Conservation (phyloP, 345 rosid genomes). For the Aquilaria malaccensis region DNA sequence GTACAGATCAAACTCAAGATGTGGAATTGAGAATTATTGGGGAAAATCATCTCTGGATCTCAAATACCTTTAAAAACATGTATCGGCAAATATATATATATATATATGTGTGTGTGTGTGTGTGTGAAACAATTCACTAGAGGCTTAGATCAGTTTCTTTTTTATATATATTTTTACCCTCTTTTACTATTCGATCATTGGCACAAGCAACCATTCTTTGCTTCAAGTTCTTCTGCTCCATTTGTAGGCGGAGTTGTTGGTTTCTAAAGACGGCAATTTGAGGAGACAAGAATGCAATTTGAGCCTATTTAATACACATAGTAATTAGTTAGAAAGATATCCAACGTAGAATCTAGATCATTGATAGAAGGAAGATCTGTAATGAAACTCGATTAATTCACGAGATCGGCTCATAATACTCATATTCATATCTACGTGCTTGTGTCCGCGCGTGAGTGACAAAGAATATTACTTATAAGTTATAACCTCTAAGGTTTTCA, state of each 20-base stretch:
- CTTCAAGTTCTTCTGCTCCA: slow-evolving; percentile 13
- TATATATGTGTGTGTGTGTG: background rate
- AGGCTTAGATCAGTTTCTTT: background rate
- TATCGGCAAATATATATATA: background rate
- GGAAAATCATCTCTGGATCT: too few relatives aligned
- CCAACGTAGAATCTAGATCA: background rate
- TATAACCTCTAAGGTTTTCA: slow-evolving; percentile 20
- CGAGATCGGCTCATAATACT: too few relatives aligned
- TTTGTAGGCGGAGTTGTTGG: background rate
- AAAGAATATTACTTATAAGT: background rate
- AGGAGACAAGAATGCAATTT: slow-evolving; percentile 15
- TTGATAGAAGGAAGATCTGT: background rate
- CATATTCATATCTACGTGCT: too few relatives aligned
- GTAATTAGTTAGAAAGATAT: background rate
- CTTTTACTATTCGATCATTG: background rate
- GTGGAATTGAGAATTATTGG: too few relatives aligned
- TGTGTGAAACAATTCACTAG: background rate
- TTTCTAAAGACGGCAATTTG: slow-evolving; percentile 13
- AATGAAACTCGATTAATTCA: background rate
- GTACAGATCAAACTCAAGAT: too few relatives aligned
- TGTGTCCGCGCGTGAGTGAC: background rate
- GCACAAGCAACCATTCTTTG: slow-evolving; percentile 2
- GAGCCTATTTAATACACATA: slow-evolving; percentile 6
- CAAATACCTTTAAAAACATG: too few relatives aligned
- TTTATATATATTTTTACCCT: slow-evolving; percentile 12